Conservation (phyloP, 768 basidiomycete genomes). For the Amanita rubescens region DNA sequence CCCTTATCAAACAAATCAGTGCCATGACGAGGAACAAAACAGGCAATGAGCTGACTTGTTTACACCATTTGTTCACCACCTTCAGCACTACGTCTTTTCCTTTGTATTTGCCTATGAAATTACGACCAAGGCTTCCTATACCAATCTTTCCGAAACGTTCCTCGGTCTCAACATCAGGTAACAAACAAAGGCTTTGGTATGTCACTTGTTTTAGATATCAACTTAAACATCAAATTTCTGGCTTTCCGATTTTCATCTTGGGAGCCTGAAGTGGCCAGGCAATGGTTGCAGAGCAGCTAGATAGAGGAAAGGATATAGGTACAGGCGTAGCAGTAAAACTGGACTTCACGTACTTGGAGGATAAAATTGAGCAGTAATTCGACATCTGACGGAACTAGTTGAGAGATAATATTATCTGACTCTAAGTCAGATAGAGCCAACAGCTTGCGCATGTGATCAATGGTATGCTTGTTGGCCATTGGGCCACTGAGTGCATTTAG, state of each 20-base stretch:
- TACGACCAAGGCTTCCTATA: not conserved
- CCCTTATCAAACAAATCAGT: not conserved
- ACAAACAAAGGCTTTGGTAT: not conserved
- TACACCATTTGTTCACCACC: not conserved
- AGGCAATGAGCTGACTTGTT: too few species aligned
- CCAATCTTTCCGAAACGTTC: not conserved
- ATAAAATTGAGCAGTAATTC: not conserved
- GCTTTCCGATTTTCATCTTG: not conserved
- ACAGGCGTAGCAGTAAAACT: too few species aligned
- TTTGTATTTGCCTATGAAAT: not conserved
- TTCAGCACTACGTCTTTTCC: not conserved
- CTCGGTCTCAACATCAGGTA: too few species aligned
- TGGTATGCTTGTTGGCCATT: too few species aligned
- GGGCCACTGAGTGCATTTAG: too few species aligned
- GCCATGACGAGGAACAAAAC: not conserved
- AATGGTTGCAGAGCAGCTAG: not conserved
- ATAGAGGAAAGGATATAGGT: not conserved
- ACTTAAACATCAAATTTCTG: not conserved
- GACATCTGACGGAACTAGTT: too few species aligned
- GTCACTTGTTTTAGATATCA: not conserved
- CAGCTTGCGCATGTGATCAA: too few species aligned
- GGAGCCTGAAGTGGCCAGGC: not conserved
- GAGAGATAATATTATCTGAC: too few species aligned
- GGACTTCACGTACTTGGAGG: too few species aligned
- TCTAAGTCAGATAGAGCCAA: too few species aligned